These are phyloP conservation scores for Nicotiana obtusifolia DNA, from an alignment of 257 asterid genomes.

Conservation along the genomic window DNA sequence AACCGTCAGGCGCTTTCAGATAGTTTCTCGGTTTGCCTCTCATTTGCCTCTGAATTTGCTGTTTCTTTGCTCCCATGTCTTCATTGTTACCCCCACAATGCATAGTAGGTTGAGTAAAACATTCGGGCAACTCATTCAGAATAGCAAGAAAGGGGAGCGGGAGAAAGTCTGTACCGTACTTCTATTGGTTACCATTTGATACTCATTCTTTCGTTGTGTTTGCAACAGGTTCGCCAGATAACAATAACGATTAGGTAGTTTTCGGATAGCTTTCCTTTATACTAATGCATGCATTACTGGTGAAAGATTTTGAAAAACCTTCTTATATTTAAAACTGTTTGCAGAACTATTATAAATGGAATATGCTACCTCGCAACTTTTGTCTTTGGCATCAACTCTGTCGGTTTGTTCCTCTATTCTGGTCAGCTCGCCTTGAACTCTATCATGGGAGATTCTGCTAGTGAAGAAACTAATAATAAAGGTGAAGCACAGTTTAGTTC, in stretches of 20 bases:
- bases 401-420: constrained; percentile 75
- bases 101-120: not conserved
- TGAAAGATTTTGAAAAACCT: not conserved
- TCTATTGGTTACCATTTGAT: constrained; percentile 12
- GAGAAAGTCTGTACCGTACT: constrained; percentile 5
- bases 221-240: constrained; percentile 77
- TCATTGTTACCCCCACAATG: not conserved
- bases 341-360: constrained; percentile 88
- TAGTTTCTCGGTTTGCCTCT: constrained; percentile 56
- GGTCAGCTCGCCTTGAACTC: constrained; percentile 76
- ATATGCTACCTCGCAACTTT: constrained; percentile 88
- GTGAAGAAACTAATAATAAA: constrained; percentile 15
- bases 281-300: not conserved
- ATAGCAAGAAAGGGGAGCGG: not conserved
- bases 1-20: constrained; percentile 71
- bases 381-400: constrained; percentile 69
- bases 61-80: not conserved
- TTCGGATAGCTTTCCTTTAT: constrained; percentile 5
- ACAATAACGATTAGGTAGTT: constrained; percentile 79
- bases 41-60: not conserved
- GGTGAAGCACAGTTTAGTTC: constrained; percentile 26
- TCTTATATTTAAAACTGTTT: constrained; percentile 6
- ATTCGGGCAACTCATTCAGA: not conserved
- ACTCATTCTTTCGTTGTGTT: not conserved
- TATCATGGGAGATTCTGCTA: constrained; percentile 41